Percentiles rank a stretch among this genome's conserved stretches.
phyloP scores from a whole-genome alignment of 441 rosid species.

The Geranium incanum region DNA sequence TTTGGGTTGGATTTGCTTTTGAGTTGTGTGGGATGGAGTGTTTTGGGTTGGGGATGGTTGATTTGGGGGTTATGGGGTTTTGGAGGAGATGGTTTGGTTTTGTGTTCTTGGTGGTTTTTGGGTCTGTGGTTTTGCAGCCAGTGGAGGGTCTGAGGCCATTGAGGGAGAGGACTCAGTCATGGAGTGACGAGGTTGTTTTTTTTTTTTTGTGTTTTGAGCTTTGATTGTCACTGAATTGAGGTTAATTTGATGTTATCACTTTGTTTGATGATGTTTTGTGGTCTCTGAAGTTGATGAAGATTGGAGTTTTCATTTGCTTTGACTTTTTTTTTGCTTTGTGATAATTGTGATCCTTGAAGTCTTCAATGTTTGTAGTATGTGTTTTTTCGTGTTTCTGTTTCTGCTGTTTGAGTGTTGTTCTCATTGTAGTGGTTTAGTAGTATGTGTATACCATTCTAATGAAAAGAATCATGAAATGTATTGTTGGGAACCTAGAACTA shows the following conservation, averaged over 20 bases:
- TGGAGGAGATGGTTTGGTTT: conserved; percentile 39
- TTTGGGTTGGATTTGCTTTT: conserved; percentile 20
- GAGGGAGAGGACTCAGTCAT: conserved; percentile 65
- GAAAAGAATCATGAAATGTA: too few species aligned
- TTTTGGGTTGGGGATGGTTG: conserved; percentile 39
- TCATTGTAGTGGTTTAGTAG: background rate
- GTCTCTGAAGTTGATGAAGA: conserved; percentile 4
- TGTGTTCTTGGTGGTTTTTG: conserved; percentile 30
- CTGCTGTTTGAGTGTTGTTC: background rate
- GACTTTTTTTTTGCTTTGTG: background rate
- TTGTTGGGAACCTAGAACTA: background rate
- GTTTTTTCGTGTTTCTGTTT: background rate
- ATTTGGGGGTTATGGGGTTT: conserved; percentile 29
- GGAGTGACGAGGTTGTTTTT: conserved; percentile 76
- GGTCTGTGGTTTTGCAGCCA: conserved; percentile 39
- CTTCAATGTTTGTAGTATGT: background rate
- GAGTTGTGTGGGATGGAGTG: conserved; percentile 18
- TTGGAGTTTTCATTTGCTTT: background rate
- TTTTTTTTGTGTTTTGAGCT: conserved; percentile 19
- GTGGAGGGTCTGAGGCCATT: conserved; percentile 67
- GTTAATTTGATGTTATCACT: conserved; percentile 16
- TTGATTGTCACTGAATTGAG: conserved; percentile 7
- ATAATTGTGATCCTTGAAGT: background rate
- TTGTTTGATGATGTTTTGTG: conserved; percentile 6
- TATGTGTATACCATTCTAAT: background rate